Evolutionary conservation across 164 flowering plant genomes (phyloP), one percentile per base, ranked within the genome.

Genomic region (Chimonanthus praecox): DNA sequence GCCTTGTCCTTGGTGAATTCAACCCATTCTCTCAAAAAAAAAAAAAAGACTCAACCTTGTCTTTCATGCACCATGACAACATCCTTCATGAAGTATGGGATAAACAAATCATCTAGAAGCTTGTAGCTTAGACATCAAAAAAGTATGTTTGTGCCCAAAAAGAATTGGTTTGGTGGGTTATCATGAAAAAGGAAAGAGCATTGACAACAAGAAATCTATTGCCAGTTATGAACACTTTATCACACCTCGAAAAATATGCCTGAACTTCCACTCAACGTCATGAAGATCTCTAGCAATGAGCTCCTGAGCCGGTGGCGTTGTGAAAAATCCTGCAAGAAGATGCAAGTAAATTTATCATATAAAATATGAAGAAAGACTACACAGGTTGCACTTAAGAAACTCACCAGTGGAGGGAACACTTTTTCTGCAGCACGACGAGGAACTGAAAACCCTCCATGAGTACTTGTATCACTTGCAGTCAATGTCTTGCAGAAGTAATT

Each of bases 391-490:
- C 44, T 51, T 49, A 60, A 60, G 58, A 71, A 64, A 60, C 78
- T 48, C 84, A 90, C 97, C 90, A 92, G 74, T 7, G 97, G 96
- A 73, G 97, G 94, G 58, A 92, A 92, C 68, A 92, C 97, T 88
- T 92, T 92, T 75, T 92, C 97, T 49, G 97, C 97, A 43, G 97
- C 97, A 58, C 97, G 90, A 66, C 97, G 94, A 71, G 97, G 97
- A 77, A 92, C 97, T 80, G 97, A 92, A 75, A 92, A 92, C 4
- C 96, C 97, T 60, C 97, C 97, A 84, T 92, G 97, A 0, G 97
- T 92, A 76, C 97, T 92, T 10, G 97, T 92, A 73, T 91, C 97
- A 78, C 97, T 92, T 48, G 97, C 97, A 6, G 97, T 92, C 71
- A 92, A 74, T 18, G 95, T 90, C 87, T 92, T 92, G 82, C 97